Evolutionary conservation across 768 basidiomycete species (phyloP), one percentile per base, ranked within the genome.

Genomic region (Leccinum arenicola): DNA sequence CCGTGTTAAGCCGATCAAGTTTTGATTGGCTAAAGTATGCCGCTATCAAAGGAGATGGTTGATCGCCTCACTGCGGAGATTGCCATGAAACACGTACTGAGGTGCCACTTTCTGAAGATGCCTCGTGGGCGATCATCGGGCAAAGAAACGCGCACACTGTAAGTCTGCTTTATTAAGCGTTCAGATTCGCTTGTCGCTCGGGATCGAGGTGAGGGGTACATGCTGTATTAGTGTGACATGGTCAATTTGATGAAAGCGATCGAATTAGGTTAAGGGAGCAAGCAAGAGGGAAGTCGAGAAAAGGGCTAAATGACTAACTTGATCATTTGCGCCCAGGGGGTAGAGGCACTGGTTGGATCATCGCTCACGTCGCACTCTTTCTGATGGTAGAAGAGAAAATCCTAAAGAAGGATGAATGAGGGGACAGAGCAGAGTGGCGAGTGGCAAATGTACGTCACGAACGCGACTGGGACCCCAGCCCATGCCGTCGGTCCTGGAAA

Each of bases 11-110:
- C 56, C 79, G 79, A 69, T 89, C 87, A 59, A 92, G 76, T 57
- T 82, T 87, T 66, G 84, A 84, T 67, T 89, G 89, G 65, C 87
- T 91, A 72, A 91, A 93, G 78, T 93, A 93, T 50, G 91, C 90
- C 60, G 91, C 91, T 93, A 68, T 36, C 58, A 57, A 55, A 55
- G 25, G 50, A 47, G 50, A 55, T 47, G 52, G 57, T 66, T 55
- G 57, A 52, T 50, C 33, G 52, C 12, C 56, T 51, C 54, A 36
- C 61, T 64, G 54, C 70, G 73, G 70, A 65, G 69, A 73, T 71
- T 64, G 65, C 63, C 63, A 64, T 68, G 58, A 70, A 69, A 70
- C 58, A 76, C 79, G 58, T 64, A 82, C 81, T 82, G 50, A 82
- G 72, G 64, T 82, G 81, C 81, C 81, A 82, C 68, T 82, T 82